Base-by-base conservation (phyloP, 2,329 filamentous ascomycete species). In the Phialophora chinensis region DNA sequence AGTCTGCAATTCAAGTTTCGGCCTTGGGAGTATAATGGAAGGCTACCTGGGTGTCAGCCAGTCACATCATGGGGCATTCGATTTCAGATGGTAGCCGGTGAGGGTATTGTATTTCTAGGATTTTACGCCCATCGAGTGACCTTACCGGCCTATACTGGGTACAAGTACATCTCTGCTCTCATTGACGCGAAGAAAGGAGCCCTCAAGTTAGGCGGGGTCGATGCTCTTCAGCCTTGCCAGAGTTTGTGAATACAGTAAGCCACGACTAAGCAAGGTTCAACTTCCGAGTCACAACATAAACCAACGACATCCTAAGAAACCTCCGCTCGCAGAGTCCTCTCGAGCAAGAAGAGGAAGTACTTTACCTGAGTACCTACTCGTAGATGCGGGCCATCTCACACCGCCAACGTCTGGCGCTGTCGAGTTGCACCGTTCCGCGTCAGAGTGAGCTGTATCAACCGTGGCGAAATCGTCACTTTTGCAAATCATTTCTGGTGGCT, bases 161-260 rank as follows among this genome's bases (percentile, higher is more conserved):
- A 38, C 35, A 14, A 8, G 14, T 11, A 7, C 35, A 42, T 42
- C 14, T 38, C 12, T 17, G 35, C 35, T 3, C 33, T 12, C 35
- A 38, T 38, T 38, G 12, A 38, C 35, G 0, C 35, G 12, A 12
- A 7, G 35, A 42, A 42, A 10, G 35, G 4, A 10, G 17, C 14
- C 14, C 17, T 42, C 2, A 42, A 3, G 12, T 17, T 2, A 17
- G 35, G 35, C 35, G 35, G 12, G 35, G 33, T 35, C 35, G 4
- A 17, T 17, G 1, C 35, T 42, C 14, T 42, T 42, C 35, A 50
- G 47, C 20, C 20, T 42, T 44, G 44, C 33, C 42, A 29, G 42
- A 8, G 56, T 47, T n/a, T 20, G 25, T 47, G 56, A 20, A 50
- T 50, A 25, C 47, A 50, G 47, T 59, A 59, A 59, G 42, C 56